A percentile compares a stretch with the other conserved stretches of the same genome.
Evolutionary conservation across 1,284 basidiomycete species (phyloP).

Genomic region (Athelia psychrophila): DNA sequence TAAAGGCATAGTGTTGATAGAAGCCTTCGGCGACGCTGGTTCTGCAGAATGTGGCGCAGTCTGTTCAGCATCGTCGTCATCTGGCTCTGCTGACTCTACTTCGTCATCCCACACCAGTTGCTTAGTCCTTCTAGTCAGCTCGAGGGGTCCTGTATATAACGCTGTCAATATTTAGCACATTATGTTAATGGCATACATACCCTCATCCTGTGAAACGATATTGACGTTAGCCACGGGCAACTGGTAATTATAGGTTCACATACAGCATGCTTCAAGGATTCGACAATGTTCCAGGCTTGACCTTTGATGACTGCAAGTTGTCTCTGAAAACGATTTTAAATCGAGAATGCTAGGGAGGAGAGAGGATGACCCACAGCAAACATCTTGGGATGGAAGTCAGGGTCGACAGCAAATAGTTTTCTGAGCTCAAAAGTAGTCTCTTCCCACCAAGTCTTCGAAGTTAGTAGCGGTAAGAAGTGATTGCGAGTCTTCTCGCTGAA

Average conservation of each 20-base stretch:
- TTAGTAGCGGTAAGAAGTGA: conserved; percentile 81
- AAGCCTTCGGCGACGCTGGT: conserved; percentile 49
- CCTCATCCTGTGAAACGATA: conserved; percentile 49
- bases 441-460: conserved; percentile 87
- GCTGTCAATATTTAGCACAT: conserved; percentile 6
- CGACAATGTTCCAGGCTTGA: conserved; percentile 88
- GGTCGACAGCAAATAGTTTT: conserved; percentile 77
- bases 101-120: conserved; percentile 84
- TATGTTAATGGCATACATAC: conserved; percentile 25
- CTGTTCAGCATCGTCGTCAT: conserved; percentile 50
- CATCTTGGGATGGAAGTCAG: conserved; percentile 86
- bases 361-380: conserved; percentile 54
- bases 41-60: conserved; percentile 32
- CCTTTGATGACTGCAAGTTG: conserved; percentile 91
- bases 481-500: conserved; percentile 81
- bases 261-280: conserved; percentile 73
- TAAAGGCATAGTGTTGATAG: conserved; percentile 59
- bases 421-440: conserved; percentile 79
- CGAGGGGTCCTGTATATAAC: conserved; percentile 62
- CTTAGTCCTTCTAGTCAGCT: conserved; percentile 76
- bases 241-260: conserved; percentile 25
- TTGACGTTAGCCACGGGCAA: conserved; percentile 6
- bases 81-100: conserved; percentile 43
- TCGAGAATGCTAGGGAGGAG: not conserved
- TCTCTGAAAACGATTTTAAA: conserved; percentile 39